These are phyloP conservation scores for Gloeopeniophorella convolvens DNA, from an alignment of 768 basidiomycete genomes.

Conservation along the genomic window DNA sequence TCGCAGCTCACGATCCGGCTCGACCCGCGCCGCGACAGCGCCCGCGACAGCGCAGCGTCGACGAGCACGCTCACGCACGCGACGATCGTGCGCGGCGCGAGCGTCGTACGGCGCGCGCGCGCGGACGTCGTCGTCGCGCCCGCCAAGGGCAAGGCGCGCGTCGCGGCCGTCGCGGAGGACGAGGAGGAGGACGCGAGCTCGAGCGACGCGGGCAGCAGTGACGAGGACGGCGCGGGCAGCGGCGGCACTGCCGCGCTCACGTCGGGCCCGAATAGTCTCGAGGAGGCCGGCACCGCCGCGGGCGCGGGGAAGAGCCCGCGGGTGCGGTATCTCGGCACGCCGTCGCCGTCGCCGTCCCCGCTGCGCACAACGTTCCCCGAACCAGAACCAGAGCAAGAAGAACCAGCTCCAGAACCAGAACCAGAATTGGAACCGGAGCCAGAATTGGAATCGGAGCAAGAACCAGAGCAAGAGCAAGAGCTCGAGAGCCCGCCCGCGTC, in stretches of 20 bases:
- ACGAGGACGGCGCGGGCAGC: slow-evolving; percentile 13
- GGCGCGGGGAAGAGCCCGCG: slow-evolving; percentile 11
- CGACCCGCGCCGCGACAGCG: slow-evolving; percentile 10
- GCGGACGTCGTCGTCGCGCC: slow-evolving; percentile 14
- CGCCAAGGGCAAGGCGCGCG: slow-evolving; percentile 11
- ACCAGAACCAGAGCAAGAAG: no score
- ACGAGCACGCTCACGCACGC: slow-evolving; percentile 19
- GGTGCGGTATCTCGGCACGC: not conserved
- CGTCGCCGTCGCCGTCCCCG: slow-evolving; percentile 13
- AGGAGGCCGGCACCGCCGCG: no score
- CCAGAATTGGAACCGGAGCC: no score
- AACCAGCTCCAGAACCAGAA: no score
- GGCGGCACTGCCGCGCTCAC: slow-evolving; percentile 14
- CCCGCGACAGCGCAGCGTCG: slow-evolving; percentile 17
- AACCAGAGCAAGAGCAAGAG: not conserved
- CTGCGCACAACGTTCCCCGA: slow-evolving; percentile 12
- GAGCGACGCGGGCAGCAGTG: not conserved
- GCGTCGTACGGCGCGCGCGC: slow-evolving; percentile 18
- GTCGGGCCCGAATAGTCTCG: slow-evolving; percentile 17
- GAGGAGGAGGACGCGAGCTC: slow-evolving; percentile 13
- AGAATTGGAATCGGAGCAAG: no score
- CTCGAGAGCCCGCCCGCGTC: not conserved
- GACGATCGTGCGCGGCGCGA: slow-evolving; percentile 20
- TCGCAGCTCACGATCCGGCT: slow-evolving; percentile 15
- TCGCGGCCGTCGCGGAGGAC: not conserved